Conservation (phyloP, 176 grass and related monocot species). For the Aegilops tauschii region DNA sequence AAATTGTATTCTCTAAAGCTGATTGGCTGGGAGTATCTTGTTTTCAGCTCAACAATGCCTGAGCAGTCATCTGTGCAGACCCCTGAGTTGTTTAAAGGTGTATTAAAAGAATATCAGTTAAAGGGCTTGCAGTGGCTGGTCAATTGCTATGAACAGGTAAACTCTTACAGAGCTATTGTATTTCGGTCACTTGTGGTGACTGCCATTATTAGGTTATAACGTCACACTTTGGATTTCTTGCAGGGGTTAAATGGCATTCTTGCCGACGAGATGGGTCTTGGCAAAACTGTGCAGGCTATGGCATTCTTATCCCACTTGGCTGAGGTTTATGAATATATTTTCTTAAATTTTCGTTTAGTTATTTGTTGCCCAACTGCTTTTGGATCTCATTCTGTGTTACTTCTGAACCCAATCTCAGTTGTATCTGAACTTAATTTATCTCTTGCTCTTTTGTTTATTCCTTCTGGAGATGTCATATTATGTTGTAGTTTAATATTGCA, state of each 20-base stretch:
- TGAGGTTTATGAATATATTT: slow-evolving; percentile 65
- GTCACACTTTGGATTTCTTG: slow-evolving; percentile 24
- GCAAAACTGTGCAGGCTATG: slow-evolving; percentile 99
- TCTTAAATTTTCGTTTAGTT: slow-evolving; percentile 20
- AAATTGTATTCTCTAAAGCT: slow-evolving; percentile 10
- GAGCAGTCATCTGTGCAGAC: slow-evolving; percentile 86
- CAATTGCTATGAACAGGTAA: slow-evolving; percentile 99
- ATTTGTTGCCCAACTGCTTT: not conserved
- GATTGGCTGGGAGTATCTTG: slow-evolving; percentile 30
- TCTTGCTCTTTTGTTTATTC: not conserved
- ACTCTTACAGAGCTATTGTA: slow-evolving; percentile 10
- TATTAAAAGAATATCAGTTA: slow-evolving; percentile 96
- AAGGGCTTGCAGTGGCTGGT: slow-evolving; percentile 99
- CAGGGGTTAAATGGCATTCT: slow-evolving; percentile 99
- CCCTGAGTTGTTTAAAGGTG: slow-evolving; percentile 92
- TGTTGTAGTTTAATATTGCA: not conserved
- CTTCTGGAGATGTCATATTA: not conserved
- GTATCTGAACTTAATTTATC: not conserved
- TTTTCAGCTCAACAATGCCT: slow-evolving; percentile 97
- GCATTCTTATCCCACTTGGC: slow-evolving; percentile 98
- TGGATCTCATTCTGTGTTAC: not conserved
- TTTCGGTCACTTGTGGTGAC: slow-evolving; percentile 5
- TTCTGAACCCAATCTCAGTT: not conserved
- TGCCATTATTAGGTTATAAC: not conserved
- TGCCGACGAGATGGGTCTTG: slow-evolving; percentile 99